Evolutionary conservation across 345 rosid species (phyloP).

Genomic region (Corchorus capsularis): DNA sequence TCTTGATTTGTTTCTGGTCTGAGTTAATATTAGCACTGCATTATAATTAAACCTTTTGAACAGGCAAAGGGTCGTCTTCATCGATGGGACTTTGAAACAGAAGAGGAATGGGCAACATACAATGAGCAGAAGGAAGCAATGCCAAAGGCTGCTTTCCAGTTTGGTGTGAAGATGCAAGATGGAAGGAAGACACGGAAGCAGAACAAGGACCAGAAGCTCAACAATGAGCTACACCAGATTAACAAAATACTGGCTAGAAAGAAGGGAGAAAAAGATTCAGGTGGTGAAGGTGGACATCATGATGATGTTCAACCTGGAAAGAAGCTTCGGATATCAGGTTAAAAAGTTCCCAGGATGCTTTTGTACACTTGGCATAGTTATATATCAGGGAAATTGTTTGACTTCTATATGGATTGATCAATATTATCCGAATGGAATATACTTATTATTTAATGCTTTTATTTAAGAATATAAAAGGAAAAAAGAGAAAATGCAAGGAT

Average conservation of each 20-base stretch:
- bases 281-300: conserved; percentile 53
- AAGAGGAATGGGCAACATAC: conserved; percentile 95
- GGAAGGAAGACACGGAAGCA: conserved; percentile 95
- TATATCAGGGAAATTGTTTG: too few species aligned
- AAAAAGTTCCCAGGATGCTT: background rate
- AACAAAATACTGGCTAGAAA: conserved; percentile 89
- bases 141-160: conserved; percentile 99
- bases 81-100: conserved; percentile 98
- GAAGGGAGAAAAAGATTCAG: conserved; percentile 70
- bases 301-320: conserved; percentile 49
- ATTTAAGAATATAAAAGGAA: too few species aligned
- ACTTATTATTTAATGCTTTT: too few species aligned
- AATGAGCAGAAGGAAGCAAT: conserved; percentile 99
- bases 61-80: conserved; percentile 98
- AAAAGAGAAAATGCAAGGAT: too few species aligned
- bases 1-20: background rate
- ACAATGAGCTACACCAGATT: conserved; percentile 85
- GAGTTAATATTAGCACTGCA: background rate
- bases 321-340: conserved; percentile 53
- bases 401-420: too few species aligned
- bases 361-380: too few species aligned
- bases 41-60: conserved; percentile 10
- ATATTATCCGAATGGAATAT: too few species aligned
- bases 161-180: conserved; percentile 99
- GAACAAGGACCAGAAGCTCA: conserved; percentile 94